A percentile compares a stretch with the other conserved stretches of the same genome.
Evolutionary conservation across 768 basidiomycete species (phyloP).

Genomic region (Paxillus ammoniavirescens): DNA sequence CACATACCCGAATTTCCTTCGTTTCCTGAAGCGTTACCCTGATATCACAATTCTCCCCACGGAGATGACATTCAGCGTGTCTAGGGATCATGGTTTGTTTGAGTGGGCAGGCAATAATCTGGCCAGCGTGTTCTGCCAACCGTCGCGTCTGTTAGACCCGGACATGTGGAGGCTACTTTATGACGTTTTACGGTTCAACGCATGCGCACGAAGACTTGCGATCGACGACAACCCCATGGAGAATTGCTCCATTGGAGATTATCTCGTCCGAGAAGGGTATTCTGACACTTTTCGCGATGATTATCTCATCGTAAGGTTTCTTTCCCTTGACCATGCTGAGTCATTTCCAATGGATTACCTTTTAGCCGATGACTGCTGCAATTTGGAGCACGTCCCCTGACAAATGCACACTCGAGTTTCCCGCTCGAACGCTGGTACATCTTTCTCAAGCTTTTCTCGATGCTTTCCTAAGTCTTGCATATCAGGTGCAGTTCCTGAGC

Average conservation of each 20-base stretch:
- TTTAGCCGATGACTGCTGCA: conserved; percentile 75
- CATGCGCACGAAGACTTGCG: conserved; percentile 55
- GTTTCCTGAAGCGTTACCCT: conserved; percentile 54
- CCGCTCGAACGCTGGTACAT: conserved; percentile 59
- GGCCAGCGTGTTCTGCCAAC: conserved; percentile 65
- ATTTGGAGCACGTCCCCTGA: conserved; percentile 80
- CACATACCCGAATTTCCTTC: conserved; percentile 78
- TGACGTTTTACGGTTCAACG: conserved; percentile 72
- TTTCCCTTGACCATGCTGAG: neutral
- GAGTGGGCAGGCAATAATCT: conserved; percentile 77
- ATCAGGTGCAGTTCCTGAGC: conserved; percentile 64
- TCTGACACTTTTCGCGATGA: conserved; percentile 68
- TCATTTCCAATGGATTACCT: neutral
- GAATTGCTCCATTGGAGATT: conserved; percentile 50
- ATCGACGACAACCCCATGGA: conserved; percentile 19
- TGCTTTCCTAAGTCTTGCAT: neutral
- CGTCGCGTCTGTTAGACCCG: conserved; percentile 56
- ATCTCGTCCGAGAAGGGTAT: conserved; percentile 60
- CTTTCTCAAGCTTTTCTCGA: neutral
- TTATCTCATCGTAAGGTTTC: conserved; percentile 63
- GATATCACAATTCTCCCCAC: conserved; percentile 53
- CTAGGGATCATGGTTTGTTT: conserved; percentile 55
- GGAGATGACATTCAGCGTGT: conserved; percentile 78
- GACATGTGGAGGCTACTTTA: conserved; percentile 73
- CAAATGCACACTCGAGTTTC: conserved; percentile 67